phyloP scores from a whole-genome alignment of 1,284 basidiomycete species.

The Ustilago esculenta region DNA sequence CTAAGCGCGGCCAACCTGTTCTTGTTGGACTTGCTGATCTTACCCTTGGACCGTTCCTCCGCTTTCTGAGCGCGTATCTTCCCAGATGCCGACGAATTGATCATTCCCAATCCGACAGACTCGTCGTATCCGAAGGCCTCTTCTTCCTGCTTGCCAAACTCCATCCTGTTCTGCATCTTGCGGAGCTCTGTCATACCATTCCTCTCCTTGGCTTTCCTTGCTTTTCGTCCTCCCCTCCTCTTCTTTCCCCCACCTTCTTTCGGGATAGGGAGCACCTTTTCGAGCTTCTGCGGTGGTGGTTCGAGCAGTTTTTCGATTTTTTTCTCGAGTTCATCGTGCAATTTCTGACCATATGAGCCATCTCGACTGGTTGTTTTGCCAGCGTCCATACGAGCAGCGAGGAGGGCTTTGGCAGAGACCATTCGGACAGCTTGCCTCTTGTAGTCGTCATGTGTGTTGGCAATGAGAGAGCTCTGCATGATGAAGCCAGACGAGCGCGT shows the following conservation, averaged over 20 bases:
- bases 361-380: constrained; percentile 76
- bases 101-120: constrained; percentile 96
- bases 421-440: constrained; percentile 91
- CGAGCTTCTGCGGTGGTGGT: constrained; percentile 91
- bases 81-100: constrained; percentile 79
- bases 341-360: constrained; percentile 82
- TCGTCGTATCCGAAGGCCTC: constrained; percentile 96
- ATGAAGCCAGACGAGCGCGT: constrained; percentile 93
- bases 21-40: constrained; percentile 95
- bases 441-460: constrained; percentile 87
- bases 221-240: constrained; percentile 91
- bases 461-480: constrained; percentile 88
- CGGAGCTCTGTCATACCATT: constrained; percentile 95
- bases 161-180: constrained; percentile 96
- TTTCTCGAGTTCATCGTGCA: constrained; percentile 86
- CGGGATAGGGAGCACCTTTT: constrained; percentile 94
- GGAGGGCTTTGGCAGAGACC: constrained; percentile 86
- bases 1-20: constrained; percentile 72
- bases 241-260: constrained; percentile 87
- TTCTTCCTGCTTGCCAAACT: constrained; percentile 93
- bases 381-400: constrained; percentile 93
- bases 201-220: constrained; percentile 94
- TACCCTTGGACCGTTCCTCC: constrained; percentile 89
- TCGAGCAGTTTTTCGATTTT: constrained; percentile 91
- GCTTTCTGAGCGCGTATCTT: constrained; percentile 85